Evolutionary conservation across 2,329 filamentous ascomycete genomes (phyloP).

Genomic region (Cucurbitaria berberidis): DNA sequence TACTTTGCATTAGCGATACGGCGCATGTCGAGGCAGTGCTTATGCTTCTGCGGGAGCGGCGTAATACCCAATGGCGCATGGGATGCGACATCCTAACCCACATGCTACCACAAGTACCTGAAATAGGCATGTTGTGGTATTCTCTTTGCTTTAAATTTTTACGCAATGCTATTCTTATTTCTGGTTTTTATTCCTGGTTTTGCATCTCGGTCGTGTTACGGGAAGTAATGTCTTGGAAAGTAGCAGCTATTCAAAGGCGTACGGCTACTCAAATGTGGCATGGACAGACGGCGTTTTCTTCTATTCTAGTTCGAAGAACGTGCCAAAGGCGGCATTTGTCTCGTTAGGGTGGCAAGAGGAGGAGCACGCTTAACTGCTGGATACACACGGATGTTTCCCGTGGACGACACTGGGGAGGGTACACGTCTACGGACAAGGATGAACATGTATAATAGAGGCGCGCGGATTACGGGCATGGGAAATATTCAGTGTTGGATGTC

Average conservation of each 20-base stretch:
- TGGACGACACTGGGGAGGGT: not conserved
- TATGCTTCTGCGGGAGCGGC: not conserved
- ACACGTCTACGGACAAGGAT: not conserved
- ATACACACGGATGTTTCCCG: slow-evolving; percentile 1
- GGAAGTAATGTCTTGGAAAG: slow-evolving; percentile 14
- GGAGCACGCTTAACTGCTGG: not conserved
- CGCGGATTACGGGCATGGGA: not conserved
- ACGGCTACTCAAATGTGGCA: not conserved
- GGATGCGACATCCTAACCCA: not conserved
- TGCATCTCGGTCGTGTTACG: slow-evolving; percentile 8
- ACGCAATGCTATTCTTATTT: slow-evolving; percentile 3
- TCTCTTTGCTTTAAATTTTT: not conserved
- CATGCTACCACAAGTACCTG: not conserved
- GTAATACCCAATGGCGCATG: not conserved
- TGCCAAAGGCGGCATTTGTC: slow-evolving; percentile 1
- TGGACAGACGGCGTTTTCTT: not conserved
- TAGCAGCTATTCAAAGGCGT: slow-evolving; percentile 21
- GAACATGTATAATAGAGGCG: slow-evolving; percentile 15
- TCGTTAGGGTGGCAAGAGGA: not conserved
- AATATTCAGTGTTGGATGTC: not conserved
- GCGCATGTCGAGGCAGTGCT: slow-evolving; percentile 1
- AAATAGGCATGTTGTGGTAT: not conserved
- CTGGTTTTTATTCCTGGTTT: slow-evolving; percentile 3
- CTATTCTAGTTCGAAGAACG: not conserved
- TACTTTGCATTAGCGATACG: slow-evolving; percentile 36